Conservation (phyloP, 2,329 filamentous ascomycete species). For the Polychaeton citri region DNA sequence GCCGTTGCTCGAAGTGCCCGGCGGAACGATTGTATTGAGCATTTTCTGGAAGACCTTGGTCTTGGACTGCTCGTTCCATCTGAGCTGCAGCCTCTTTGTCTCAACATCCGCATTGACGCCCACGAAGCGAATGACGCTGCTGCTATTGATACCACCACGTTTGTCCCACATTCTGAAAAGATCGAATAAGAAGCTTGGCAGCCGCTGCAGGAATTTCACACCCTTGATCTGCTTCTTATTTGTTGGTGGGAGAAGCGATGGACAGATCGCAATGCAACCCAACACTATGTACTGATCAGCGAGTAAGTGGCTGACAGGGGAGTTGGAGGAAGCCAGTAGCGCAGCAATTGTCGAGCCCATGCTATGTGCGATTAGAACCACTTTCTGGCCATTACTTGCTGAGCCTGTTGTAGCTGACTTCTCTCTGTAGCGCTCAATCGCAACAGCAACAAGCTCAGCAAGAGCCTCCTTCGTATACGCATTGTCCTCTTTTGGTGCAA, state of each 20-base stretch:
- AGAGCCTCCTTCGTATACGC: slow-evolving; percentile 71
- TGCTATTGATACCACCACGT: slow-evolving; percentile 62
- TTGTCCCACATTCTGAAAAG: slow-evolving; percentile 67
- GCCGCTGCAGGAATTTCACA: slow-evolving; percentile 46
- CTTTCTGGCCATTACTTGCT: slow-evolving; percentile 41
- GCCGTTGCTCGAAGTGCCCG: slow-evolving; percentile 38
- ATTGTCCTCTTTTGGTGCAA: slow-evolving; percentile 42
- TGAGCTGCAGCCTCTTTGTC: slow-evolving; percentile 53
- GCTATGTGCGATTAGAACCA: slow-evolving; percentile 77
- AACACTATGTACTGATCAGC: slow-evolving; percentile 45
- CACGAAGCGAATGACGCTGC: slow-evolving; percentile 67
- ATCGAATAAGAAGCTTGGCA: slow-evolving; percentile 63
- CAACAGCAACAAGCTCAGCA: slow-evolving; percentile 56
- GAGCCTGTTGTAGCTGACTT: slow-evolving; percentile 28
- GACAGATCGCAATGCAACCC: slow-evolving; percentile 71
- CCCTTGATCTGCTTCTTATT: slow-evolving; percentile 22
- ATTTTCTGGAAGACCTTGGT: slow-evolving; percentile 75
- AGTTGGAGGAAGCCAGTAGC: slow-evolving; percentile 50
- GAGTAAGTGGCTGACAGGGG: slow-evolving; percentile 39
- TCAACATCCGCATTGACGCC: slow-evolving; percentile 52
- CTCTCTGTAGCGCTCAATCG: slow-evolving; percentile 63
- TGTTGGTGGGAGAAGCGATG: slow-evolving; percentile 46
- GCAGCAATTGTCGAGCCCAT: slow-evolving; percentile 75
- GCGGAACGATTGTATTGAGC: slow-evolving; percentile 26
- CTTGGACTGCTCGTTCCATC: slow-evolving; percentile 70